These are phyloP conservation scores for Artemisia annua DNA, from an alignment of 129 eudicot species.

Conservation along the genomic window DNA sequence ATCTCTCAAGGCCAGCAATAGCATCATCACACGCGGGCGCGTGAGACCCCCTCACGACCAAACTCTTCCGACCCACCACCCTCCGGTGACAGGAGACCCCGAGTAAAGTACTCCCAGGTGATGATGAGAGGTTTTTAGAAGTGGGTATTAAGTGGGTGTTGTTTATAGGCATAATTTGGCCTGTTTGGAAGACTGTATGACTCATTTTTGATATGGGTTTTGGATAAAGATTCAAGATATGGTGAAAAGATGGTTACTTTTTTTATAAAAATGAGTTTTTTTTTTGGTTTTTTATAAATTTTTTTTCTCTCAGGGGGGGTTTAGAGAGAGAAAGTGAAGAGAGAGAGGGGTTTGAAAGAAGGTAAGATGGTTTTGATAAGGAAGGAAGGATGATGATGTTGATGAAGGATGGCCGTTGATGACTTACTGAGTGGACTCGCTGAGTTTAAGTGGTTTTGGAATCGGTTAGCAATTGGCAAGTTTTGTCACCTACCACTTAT, in stretches of 20 bases:
- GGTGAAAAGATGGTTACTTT: constrained; percentile 1
- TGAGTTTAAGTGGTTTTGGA: background rate
- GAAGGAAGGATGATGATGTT: no score
- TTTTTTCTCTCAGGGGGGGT: constrained; percentile 41
- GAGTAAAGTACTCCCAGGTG: constrained; percentile 32
- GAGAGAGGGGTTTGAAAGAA: constrained; percentile 9
- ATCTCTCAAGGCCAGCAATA: constrained; percentile 56
- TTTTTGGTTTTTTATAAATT: constrained; percentile 4
- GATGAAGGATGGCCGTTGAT: constrained; percentile 24
- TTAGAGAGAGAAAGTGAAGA: constrained; percentile 40
- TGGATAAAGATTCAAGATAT: constrained; percentile 26
- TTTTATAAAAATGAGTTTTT: no score
- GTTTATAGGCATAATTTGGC: constrained; percentile 53
- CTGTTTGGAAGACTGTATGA: constrained; percentile 62
- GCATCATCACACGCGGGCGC: constrained; percentile 56
- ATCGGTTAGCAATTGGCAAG: background rate
- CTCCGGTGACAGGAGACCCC: constrained; percentile 34
- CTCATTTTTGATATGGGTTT: constrained; percentile 41
- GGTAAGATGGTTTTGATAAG: constrained; percentile 38
- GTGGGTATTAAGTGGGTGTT: constrained; percentile 45
- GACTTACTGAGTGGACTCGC: constrained; percentile 14
- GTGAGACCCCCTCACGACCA: constrained; percentile 43
- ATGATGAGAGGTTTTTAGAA: constrained; percentile 53
- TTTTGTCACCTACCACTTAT: constrained; percentile 2
- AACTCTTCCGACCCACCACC: constrained; percentile 28